A percentile compares a stretch with the other conserved stretches of the same genome.
Evolutionary conservation across 345 rosid genomes (phyloP).

Genomic region (Sonneratia alba): DNA sequence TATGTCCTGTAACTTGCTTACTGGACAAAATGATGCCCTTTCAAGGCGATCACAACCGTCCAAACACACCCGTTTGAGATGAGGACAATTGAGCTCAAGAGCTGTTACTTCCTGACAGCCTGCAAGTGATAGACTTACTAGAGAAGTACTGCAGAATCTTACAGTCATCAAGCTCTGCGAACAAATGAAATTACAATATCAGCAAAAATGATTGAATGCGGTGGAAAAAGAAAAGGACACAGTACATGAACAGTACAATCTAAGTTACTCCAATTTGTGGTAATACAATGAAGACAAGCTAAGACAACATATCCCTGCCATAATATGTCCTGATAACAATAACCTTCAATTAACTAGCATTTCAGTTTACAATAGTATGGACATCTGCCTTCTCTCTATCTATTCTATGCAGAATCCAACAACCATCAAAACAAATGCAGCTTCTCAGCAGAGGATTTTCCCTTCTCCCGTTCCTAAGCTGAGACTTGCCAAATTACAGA

Average conservation of each 20-base stretch:
- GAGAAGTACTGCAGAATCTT: conserved; percentile 63
- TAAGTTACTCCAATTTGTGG: background rate
- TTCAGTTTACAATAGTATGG: background rate
- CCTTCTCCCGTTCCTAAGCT: background rate
- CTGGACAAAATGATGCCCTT: conserved; percentile 77
- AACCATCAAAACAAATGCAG: background rate
- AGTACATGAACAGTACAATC: background rate
- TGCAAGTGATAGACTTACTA: conserved; percentile 77
- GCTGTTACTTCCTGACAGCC: conserved; percentile 75
- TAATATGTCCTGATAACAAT: background rate
- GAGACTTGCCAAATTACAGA: background rate
- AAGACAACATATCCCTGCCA: background rate
- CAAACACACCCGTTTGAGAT: conserved; percentile 67
- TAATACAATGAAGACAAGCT: background rate
- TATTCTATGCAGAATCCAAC: background rate
- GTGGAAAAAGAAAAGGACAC: background rate
- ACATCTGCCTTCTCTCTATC: background rate
- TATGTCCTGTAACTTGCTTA: conserved; percentile 30
- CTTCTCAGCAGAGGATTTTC: background rate
- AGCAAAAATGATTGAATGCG: background rate
- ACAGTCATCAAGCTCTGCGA: conserved; percentile 73
- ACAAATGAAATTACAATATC: conserved; percentile 6
- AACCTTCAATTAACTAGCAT: background rate
- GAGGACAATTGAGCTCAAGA: conserved; percentile 77
- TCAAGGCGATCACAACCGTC: conserved; percentile 99